A percentile compares a stretch with the other conserved stretches of the same genome.
Conservation (phyloP, 2,329 filamentous ascomycete species). For the Fusarium sp. region DNA sequence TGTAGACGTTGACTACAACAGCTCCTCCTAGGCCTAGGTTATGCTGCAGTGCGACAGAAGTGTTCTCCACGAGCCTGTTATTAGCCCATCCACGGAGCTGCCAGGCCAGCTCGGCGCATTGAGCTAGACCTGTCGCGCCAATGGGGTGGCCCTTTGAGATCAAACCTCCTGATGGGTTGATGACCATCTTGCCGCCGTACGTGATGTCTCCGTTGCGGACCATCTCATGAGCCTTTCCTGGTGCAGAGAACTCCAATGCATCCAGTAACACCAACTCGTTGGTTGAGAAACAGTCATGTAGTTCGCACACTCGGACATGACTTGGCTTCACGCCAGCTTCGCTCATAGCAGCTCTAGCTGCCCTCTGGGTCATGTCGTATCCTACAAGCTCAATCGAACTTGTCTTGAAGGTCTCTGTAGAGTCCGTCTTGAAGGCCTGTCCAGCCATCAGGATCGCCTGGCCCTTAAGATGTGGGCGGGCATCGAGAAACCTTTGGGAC, state of each 20-base stretch:
- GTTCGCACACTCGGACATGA: slow-evolving; percentile 40
- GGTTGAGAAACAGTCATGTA: slow-evolving; percentile 45
- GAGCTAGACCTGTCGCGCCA: slow-evolving; percentile 44
- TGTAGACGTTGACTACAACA: slow-evolving; percentile 41
- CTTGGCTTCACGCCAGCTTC: slow-evolving; percentile 32
- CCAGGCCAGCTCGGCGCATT: slow-evolving; percentile 45
- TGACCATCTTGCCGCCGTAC: slow-evolving; percentile 22
- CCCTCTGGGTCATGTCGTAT: slow-evolving; percentile 42
- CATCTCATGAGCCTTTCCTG: slow-evolving; percentile 30
- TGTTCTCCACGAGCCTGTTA: slow-evolving; percentile 35
- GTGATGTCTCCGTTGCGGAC: slow-evolving; percentile 19
- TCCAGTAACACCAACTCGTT: slow-evolving; percentile 43
- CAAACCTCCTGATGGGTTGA: slow-evolving; percentile 44
- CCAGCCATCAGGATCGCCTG: slow-evolving; percentile 68
- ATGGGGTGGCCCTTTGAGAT: slow-evolving; percentile 46
- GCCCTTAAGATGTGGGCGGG: slow-evolving; percentile 78
- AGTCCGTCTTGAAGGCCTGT: slow-evolving; percentile 10
- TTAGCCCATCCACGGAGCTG: slow-evolving; percentile 45
- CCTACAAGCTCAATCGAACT: slow-evolving; percentile 44
- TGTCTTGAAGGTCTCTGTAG: slow-evolving; percentile 3
- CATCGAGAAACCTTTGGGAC: slow-evolving; percentile 86
- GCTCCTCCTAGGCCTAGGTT: slow-evolving; percentile 45
- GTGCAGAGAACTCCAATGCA: slow-evolving; percentile 35
- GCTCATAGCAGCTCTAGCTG: slow-evolving; percentile 33
- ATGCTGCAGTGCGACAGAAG: slow-evolving; percentile 40